Conservation (phyloP, 805 yeast genomes). For the Wickerhamiella nectarea region DNA sequence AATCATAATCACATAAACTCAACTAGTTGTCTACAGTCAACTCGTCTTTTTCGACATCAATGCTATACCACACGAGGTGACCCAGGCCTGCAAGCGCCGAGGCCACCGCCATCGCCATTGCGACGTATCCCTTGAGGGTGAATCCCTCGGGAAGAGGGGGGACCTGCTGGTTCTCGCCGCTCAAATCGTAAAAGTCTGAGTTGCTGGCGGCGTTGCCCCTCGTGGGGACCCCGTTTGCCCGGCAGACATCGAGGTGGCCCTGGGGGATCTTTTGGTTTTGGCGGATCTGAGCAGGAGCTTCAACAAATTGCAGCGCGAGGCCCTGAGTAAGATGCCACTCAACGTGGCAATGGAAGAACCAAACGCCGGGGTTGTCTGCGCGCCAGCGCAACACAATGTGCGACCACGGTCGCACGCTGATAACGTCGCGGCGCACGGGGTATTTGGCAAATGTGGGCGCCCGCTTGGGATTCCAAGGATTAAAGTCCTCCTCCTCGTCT, state of each 20-base stretch:
- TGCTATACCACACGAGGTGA: constrained; percentile 69
- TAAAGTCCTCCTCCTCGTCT: constrained; percentile 38
- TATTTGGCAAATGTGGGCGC: constrained; percentile 44
- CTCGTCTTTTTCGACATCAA: constrained; percentile 24
- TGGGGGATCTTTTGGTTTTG: constrained; percentile 47
- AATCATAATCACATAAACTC: neutral
- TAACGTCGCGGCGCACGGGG: constrained; percentile 77
- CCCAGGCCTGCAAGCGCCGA: constrained; percentile 73
- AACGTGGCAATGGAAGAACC: constrained; percentile 98
- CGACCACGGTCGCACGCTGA: constrained; percentile 70
- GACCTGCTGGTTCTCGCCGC: constrained; percentile 61
- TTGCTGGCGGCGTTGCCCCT: constrained; percentile 89
- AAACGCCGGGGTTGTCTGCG: constrained; percentile 94
- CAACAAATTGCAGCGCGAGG: constrained; percentile 64
- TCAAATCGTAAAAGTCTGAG: constrained; percentile 47
- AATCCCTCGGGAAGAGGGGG: constrained; percentile 68
- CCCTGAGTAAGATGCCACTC: constrained; percentile 99
- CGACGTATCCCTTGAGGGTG: constrained; percentile 90
- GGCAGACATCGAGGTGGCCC: constrained; percentile 48
- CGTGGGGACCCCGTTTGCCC: constrained; percentile 36
- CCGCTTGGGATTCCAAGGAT: constrained; percentile 40
- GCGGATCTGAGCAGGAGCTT: constrained; percentile 59
- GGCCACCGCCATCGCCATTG: constrained; percentile 77
- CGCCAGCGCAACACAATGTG: constrained; percentile 74
- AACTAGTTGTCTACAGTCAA: neutral